Evolutionary conservation across 148 eudicot genomes (phyloP).

Genomic region (Silene latifolia): DNA sequence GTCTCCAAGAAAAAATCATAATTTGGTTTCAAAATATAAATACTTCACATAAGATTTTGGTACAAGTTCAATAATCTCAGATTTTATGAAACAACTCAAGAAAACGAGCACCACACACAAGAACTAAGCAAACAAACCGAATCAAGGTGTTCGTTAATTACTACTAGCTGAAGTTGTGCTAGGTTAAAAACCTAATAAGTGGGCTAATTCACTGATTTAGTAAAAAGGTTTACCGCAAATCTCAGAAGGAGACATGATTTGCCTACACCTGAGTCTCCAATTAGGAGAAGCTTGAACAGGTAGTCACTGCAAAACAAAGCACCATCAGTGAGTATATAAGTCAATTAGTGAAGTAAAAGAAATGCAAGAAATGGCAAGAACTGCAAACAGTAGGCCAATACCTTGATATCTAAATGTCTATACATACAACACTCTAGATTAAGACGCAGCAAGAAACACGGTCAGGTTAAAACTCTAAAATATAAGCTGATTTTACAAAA

Average conservation of each 20-base stretch:
- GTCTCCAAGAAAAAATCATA: not conserved
- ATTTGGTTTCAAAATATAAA: not conserved
- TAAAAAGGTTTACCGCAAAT: conserved; percentile 30
- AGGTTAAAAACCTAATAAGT: not conserved
- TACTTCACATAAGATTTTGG: not conserved
- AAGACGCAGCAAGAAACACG: too few species aligned
- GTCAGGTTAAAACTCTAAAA: not conserved
- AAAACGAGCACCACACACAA: not conserved
- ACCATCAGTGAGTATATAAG: not conserved
- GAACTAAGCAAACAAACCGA: not conserved
- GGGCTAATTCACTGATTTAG: not conserved
- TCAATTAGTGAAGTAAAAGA: too few species aligned
- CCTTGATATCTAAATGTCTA: not conserved
- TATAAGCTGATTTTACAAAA: too few species aligned
- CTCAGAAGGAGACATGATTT: conserved; percentile 37
- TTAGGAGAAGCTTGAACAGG: conserved; percentile 40
- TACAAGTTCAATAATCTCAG: not conserved
- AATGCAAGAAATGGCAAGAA: not conserved
- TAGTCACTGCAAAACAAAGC: conserved; percentile 31
- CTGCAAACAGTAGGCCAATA: not conserved
- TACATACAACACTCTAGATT: too few species aligned
- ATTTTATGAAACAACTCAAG: not conserved
- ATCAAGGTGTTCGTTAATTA: not conserved
- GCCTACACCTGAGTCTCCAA: conserved; percentile 43
- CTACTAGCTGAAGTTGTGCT: not conserved